Evolutionary conservation across 2,329 filamentous ascomycete species (phyloP), one percentile per base, ranked within the genome.

Genomic region (Dryadomyces quercivorus): DNA sequence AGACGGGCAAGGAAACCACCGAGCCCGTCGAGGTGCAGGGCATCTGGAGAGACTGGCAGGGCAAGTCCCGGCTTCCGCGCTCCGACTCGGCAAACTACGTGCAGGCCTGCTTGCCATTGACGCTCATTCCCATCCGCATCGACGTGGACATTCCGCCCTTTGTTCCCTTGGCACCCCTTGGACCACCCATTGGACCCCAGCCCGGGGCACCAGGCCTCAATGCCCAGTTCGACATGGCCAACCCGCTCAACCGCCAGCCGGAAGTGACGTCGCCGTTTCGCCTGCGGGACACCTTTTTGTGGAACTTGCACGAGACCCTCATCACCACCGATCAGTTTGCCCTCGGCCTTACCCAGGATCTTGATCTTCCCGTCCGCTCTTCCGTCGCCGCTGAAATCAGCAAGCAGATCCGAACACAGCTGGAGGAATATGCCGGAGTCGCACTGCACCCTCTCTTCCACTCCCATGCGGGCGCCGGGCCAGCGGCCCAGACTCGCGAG

Each of bases 261-360:
- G 92, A 96, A 58, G 70, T 81, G 58, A 90, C 90, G 15, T 83
- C 90, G 1, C 86, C 88, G 3, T 96, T 90, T 69, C 82, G 93
- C 59, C 75, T 98, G 55, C 90, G 94, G 63, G 93, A 98, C 63
- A 86, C 88, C n/a, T 97, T 98, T 63, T 72, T 96, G 52, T 98
- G 93, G 93, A 98, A 98, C 63, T 76, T 98, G 15, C 92, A 97
- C 69, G 93, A 98, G 72, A 87, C 88, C 0, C 75, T 96, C 56
- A 87, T 91, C 52, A 98, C 93, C 0, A 95, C 93, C 1, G 93
- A 98, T 65, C 87, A 95, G 64, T 98, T 97, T 66, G 93, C 93
- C n/a, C 81, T 86, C 62, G 83, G 80, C 1, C 82, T 97, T 60
- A 91, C 95, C 1, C 88, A 95, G 60, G 93, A 98, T 66, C 77